These are phyloP conservation scores for Phytophthora meadii DNA, from an alignment of 352 stramenopile genomes.

Conservation along the genomic window DNA sequence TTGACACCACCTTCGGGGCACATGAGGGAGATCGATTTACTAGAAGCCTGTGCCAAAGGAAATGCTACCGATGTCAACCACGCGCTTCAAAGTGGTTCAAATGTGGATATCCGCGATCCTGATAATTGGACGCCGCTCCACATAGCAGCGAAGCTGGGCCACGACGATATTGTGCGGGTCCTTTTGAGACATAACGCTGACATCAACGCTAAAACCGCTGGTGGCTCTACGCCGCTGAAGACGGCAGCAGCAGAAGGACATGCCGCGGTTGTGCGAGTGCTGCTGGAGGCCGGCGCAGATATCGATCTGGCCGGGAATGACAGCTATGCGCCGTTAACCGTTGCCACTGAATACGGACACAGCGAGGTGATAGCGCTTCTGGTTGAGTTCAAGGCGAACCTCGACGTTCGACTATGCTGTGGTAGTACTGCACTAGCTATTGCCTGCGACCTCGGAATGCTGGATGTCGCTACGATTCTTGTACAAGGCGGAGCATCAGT, in stretches of 20 bases:
- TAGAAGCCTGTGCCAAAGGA: slow-evolving; percentile 8
- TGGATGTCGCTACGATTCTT: slow-evolving; percentile 3
- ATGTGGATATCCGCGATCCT: neutral
- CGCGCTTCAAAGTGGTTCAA: slow-evolving; percentile 5
- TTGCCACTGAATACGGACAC: slow-evolving; percentile 4
- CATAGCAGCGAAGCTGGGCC: slow-evolving; percentile 1
- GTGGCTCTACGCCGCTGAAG: slow-evolving; percentile 22
- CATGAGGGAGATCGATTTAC: neutral
- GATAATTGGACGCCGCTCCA: slow-evolving; percentile 11
- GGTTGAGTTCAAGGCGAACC: slow-evolving; percentile 3
- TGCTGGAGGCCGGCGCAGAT: slow-evolving; percentile 10
- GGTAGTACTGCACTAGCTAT: slow-evolving; percentile 11
- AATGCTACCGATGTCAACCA: slow-evolving; percentile 1
- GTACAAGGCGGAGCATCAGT: slow-evolving; percentile 11
- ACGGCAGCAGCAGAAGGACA: slow-evolving; percentile 3
- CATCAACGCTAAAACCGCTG: slow-evolving; percentile 6
- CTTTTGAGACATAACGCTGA: slow-evolving; percentile 8
- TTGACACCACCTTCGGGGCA: too few relatives aligned
- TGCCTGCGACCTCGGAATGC: slow-evolving; percentile 1
- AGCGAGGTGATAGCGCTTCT: slow-evolving; percentile 11
- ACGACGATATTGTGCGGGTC: slow-evolving; percentile 1
- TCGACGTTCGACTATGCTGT: slow-evolving; percentile 6
- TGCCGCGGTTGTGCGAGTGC: neutral
- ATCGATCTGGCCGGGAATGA: slow-evolving; percentile 5
- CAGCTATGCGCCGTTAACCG: slow-evolving; percentile 11